A percentile compares a stretch with the other conserved stretches of the same genome.
Evolutionary conservation across 164 flowering plant species (phyloP).

Genomic region (Amborella trichopoda): DNA sequence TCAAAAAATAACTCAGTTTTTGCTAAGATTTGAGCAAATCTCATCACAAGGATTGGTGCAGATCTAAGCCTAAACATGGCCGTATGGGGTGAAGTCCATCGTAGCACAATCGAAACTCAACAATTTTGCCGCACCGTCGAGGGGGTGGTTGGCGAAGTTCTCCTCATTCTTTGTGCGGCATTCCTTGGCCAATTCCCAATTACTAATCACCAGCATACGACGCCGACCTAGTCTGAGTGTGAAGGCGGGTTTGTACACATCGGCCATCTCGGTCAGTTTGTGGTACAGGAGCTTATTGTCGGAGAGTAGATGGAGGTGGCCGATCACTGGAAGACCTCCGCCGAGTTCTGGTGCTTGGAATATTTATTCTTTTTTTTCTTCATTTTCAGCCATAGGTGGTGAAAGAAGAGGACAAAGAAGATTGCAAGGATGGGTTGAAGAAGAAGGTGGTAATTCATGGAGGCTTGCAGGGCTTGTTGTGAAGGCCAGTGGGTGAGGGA

Average conservation of each 20-base stretch:
- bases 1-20: too few species aligned
- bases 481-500: background rate
- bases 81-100: conserved; percentile 7
- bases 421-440: background rate
- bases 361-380: too few species aligned
- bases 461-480: background rate
- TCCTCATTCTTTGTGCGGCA: conserved; percentile 13
- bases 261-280: conserved; percentile 8
- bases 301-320: conserved; percentile 11
- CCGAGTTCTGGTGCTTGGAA: conserved; percentile 6
- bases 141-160: conserved; percentile 6
- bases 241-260: conserved; percentile 12
- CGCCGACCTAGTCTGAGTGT: conserved; percentile 9
- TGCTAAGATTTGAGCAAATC: too few species aligned
- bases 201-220: conserved; percentile 8
- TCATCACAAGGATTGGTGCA: too few species aligned
- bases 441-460: background rate
- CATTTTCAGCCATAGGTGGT: background rate
- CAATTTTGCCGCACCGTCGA: background rate
- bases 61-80: too few species aligned
- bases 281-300: background rate
- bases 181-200: conserved; percentile 16
- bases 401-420: background rate
- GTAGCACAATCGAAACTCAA: conserved; percentile 6
- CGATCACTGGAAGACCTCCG: conserved; percentile 11